Conservation (phyloP, 495 filamentous ascomycete species). For the Talaromyces thailandensis region DNA sequence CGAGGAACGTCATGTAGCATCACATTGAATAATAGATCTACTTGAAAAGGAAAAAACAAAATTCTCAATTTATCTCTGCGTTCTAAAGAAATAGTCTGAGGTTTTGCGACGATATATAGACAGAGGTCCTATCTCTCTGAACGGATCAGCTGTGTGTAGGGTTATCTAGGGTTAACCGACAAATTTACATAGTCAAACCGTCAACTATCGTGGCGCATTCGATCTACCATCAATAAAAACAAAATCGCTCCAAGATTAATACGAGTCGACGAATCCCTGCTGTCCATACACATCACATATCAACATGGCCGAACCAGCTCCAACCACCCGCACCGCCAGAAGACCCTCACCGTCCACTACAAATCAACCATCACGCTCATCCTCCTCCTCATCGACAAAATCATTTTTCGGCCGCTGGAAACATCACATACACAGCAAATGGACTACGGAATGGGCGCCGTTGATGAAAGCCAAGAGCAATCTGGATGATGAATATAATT, state of each 20-base stretch:
- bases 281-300: background rate
- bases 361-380: background rate
- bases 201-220: background rate
- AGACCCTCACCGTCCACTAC: background rate
- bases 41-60: background rate
- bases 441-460: constrained; percentile 16
- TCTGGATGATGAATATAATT: constrained; percentile 23
- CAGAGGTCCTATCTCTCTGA: background rate
- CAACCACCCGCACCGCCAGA: background rate
- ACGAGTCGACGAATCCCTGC: background rate
- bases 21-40: background rate
- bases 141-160: background rate
- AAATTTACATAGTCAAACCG: background rate
- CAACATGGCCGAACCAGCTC: background rate
- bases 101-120: background rate
- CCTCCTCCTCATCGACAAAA: background rate
- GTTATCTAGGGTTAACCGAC: background rate
- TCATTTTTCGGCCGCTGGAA: background rate
- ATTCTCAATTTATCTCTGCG: background rate
- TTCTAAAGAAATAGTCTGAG: background rate
- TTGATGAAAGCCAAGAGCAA: constrained; percentile 17
- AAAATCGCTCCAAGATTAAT: background rate
- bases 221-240: background rate
- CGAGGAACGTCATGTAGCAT: background rate
- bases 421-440: background rate